Evolutionary conservation across 345 rosid genomes (phyloP).

Genomic region (Gossypium australe): DNA sequence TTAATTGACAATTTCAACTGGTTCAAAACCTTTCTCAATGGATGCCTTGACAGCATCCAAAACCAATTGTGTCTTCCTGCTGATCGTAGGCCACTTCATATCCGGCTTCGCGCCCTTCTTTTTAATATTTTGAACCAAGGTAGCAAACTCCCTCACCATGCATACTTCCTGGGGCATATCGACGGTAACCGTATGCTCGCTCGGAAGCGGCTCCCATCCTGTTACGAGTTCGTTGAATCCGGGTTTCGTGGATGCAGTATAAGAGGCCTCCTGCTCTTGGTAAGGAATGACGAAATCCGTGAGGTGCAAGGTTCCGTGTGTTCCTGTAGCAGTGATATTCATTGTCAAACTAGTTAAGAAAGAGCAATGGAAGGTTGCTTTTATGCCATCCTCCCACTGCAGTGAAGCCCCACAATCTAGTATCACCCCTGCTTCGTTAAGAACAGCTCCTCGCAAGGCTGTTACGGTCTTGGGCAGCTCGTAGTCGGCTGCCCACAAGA

Average conservation of each 20-base stretch:
- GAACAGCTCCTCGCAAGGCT: conserved; percentile 43
- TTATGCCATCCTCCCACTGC: conserved; percentile 57
- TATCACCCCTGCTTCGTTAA: conserved; percentile 38
- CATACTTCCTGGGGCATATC: conserved; percentile 15
- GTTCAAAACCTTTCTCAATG: conserved; percentile 43
- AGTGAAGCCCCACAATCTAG: conserved; percentile 69
- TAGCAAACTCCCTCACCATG: conserved; percentile 71
- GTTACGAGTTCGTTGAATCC: conserved; percentile 46
- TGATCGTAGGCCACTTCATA: conserved; percentile 47
- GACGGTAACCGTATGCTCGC: conserved; percentile 35
- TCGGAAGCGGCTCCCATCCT: conserved; percentile 28
- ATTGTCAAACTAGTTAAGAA: conserved; percentile 63
- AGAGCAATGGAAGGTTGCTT: conserved; percentile 63
- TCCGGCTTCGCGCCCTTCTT: conserved; percentile 54
- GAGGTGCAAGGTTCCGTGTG: conserved; percentile 49
- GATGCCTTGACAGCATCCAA: conserved; percentile 66
- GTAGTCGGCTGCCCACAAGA: conserved; percentile 51
- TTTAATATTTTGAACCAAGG: conserved; percentile 49
- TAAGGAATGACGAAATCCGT: conserved; percentile 61
- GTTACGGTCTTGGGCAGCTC: conserved; percentile 53
- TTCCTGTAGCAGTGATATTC: conserved; percentile 60
- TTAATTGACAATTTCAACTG: conserved; percentile 25
- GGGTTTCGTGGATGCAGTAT: conserved; percentile 31
- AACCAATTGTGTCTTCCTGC: conserved; percentile 67
- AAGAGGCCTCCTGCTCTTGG: conserved; percentile 55